Evolutionary conservation across 371 early-diverging fungal genomes (phyloP).

Genomic region (Mortierella sp.): DNA sequence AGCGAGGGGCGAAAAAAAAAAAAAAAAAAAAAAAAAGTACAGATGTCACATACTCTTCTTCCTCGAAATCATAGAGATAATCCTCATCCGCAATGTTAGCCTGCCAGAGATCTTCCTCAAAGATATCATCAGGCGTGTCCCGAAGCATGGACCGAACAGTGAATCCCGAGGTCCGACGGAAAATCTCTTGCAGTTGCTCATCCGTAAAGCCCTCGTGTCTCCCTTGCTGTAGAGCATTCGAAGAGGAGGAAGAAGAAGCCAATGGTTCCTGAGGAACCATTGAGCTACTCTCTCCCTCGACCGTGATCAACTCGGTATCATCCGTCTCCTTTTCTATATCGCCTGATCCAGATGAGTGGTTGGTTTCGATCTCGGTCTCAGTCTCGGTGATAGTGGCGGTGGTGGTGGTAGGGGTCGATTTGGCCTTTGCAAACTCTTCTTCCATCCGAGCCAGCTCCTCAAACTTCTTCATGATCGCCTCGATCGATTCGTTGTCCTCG

Average conservation of each 20-base stretch:
- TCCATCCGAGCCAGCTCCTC: slow-evolving; percentile 92
- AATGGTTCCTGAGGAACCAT: slow-evolving; percentile 7
- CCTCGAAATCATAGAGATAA: slow-evolving; percentile 74
- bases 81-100: slow-evolving; percentile 74
- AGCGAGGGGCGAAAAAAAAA: background rate
- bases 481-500: slow-evolving; percentile 94
- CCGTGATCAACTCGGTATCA: slow-evolving; percentile 28
- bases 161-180: slow-evolving; percentile 88
- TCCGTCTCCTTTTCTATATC: slow-evolving; percentile 3
- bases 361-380: slow-evolving; percentile 13
- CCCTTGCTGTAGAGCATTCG: background rate
- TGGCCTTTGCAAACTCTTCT: slow-evolving; percentile 72
- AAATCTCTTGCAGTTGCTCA: slow-evolving; percentile 89
- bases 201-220: slow-evolving; percentile 65
- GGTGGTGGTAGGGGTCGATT: slow-evolving; percentile 13
- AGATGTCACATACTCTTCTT: slow-evolving; percentile 85
- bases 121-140: slow-evolving; percentile 71
- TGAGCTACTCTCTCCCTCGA: slow-evolving; percentile 20
- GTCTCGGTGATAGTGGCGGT: slow-evolving; percentile 5
- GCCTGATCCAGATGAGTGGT: background rate
- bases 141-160: slow-evolving; percentile 79
- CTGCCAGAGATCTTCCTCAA: slow-evolving; percentile 83
- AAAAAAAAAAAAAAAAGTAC: background rate
- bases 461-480: slow-evolving; percentile 96
- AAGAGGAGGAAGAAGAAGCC: no score